Conservation (phyloP, 306 rosid species). For the Corylus americana region DNA sequence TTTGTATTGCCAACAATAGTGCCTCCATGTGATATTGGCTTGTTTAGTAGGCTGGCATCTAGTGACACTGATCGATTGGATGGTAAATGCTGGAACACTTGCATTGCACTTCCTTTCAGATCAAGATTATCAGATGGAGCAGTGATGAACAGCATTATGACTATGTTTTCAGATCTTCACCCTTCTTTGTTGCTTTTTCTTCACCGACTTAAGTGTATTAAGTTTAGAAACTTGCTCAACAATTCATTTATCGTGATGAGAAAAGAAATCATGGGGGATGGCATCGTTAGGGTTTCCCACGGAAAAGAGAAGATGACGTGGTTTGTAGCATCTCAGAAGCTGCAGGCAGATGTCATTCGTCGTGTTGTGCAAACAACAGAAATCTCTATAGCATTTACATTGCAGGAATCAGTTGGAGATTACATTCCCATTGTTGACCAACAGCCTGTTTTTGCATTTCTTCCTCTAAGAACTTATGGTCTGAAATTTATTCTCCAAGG, state of each 20-base stretch:
- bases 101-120: conserved; percentile 90
- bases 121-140: conserved; percentile 59
- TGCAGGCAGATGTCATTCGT: conserved; percentile 58
- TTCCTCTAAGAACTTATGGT: conserved; percentile 90
- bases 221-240: conserved; percentile 65
- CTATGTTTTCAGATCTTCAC: conserved; percentile 91
- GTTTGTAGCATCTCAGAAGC: conserved; percentile 78
- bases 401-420: conserved; percentile 55
- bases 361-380: conserved; percentile 72
- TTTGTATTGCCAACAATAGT: conserved; percentile 85
- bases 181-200: conserved; percentile 91
- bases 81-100: conserved; percentile 71
- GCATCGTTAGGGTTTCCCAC: conserved; percentile 72
- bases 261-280: conserved; percentile 76
- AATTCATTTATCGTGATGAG: conserved; percentile 72
- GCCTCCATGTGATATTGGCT: conserved; percentile 65
- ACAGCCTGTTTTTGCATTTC: conserved; percentile 94
- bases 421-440: conserved; percentile 64
- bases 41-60: conserved; percentile 60
- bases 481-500: conserved; percentile 93
- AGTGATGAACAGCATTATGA: conserved; percentile 53
- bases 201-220: conserved; percentile 87
- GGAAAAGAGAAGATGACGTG: conserved; percentile 84
- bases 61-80: conserved; percentile 44
- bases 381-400: conserved; percentile 85